These are phyloP conservation scores for Xylaria polymorpha DNA, from an alignment of 2,329 filamentous ascomycete genomes.

Conservation along the genomic window DNA sequence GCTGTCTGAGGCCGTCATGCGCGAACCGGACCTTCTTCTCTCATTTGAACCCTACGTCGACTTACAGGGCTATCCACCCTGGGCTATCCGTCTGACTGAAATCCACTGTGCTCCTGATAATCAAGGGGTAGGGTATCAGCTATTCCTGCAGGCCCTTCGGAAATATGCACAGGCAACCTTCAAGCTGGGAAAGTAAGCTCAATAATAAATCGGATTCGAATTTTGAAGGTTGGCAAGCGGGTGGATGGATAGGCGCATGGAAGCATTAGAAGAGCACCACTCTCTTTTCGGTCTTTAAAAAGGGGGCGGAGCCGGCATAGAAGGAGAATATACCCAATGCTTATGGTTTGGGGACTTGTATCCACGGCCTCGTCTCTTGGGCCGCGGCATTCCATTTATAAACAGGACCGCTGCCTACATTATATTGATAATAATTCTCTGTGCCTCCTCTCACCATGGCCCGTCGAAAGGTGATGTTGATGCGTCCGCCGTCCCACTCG, in stretches of 20 bases:
- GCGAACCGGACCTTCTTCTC: conserved; percentile 89
- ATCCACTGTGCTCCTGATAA: conserved; percentile 86
- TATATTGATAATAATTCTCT: conserved; percentile 87
- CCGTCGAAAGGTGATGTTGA: conserved; percentile 82
- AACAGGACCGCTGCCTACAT: conserved; percentile 76
- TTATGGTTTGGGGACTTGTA: conserved; percentile 23
- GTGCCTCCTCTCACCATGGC: conserved; percentile 78
- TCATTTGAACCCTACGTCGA: conserved; percentile 87
- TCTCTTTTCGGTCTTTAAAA: conserved; percentile 13
- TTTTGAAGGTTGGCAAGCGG: conserved; percentile 6
- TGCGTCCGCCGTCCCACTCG: conserved; percentile 70
- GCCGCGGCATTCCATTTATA: conserved; percentile 72
- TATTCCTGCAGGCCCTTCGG: conserved; percentile 86
- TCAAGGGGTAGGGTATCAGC: conserved; percentile 89
- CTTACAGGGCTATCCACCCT: conserved; percentile 92
- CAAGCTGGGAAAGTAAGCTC: conserved; percentile 74
- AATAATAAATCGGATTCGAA: conserved; percentile 5
- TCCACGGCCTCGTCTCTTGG: conserved; percentile 62
- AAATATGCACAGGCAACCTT: conserved; percentile 90
- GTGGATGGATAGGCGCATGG: conserved; percentile 1
- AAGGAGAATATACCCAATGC: conserved; percentile 39
- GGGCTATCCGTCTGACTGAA: conserved; percentile 94
- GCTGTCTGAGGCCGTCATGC: conserved; percentile 80
- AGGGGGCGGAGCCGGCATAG: conserved; percentile 11
- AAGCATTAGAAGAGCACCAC: conserved; percentile 17